Evolutionary conservation across 805 yeast species (phyloP), one percentile per base, ranked within the genome.

Genomic region (Candida piceae): DNA sequence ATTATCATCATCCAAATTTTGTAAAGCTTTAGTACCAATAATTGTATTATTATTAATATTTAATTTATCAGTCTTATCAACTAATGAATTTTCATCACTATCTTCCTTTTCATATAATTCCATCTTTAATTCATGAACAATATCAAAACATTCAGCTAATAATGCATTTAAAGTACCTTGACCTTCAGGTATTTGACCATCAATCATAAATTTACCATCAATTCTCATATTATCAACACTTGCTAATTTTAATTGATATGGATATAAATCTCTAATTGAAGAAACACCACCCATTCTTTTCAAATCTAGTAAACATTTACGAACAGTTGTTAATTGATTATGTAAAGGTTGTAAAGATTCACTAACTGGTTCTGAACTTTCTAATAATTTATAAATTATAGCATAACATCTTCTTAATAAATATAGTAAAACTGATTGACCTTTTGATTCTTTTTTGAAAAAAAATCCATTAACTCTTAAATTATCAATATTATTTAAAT

Each of bases 111-210:
- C 89, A 50, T 84, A 88, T 35, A 84, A 74, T 55, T 88, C 95
- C 24, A 85, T 80, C 55, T 87, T 84, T 58, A 93, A 69, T 64
- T 93, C 98, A 55, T 90, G 93, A 32, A 85, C 71, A 40, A 90
- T 82, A 59, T 93, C 98, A 58, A 87, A 93, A 60, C 97, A 90
- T 57, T 89, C 97, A 4, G 95, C 93, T 34, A 90, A 67, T 39
- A 90, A 64, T 1, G 95, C 95, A 58, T 80, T 88, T 45, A 93
- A 68, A n/a, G 95, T 78, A 5, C 97, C 98, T 62, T 93, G 99
- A 10, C 99, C 99, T 58, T 93, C 97, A 2, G 99, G 99, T 29
- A 93, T 83, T 45, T 86, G 84, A 35, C 79, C 85, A 43, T 84
- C 86, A 31, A 87, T 83, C 54, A 84, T 78, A 53, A 93, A 93